A percentile compares a stretch with the other conserved stretches of the same genome.
These are phyloP conservation scores for Bisporella sp. DNA, from an alignment of 2,329 filamentous ascomycete genomes.

Conservation along the genomic window DNA sequence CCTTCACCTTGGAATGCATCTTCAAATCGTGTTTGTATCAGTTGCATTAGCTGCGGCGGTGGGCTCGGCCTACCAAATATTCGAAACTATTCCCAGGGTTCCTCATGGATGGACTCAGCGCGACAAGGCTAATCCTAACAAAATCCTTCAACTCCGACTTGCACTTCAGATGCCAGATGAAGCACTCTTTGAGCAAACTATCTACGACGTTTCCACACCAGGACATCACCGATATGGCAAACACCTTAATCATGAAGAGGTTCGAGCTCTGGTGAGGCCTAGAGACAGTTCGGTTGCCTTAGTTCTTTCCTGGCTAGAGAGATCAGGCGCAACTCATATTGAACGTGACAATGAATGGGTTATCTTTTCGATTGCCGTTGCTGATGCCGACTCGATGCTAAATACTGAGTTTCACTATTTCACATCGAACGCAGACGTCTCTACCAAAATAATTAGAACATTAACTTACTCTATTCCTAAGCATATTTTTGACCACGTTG, in stretches of 20 bases:
- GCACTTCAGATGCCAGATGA: constrained; percentile 36
- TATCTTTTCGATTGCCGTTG: constrained; percentile 42
- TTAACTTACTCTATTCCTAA: constrained; percentile 15
- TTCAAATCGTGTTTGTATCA: no score
- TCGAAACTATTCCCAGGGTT: constrained; percentile 15
- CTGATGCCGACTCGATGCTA: constrained; percentile 43
- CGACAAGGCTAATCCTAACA: constrained; percentile 11
- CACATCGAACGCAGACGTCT: constrained; percentile 31
- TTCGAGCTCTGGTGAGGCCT: constrained; percentile 46
- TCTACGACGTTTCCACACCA: constrained; percentile 41
- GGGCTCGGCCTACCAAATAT: not conserved
- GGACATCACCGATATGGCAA: constrained; percentile 45
- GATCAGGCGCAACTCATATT: constrained; percentile 39
- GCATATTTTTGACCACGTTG: not conserved
- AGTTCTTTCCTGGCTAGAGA: constrained; percentile 47
- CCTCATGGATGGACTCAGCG: constrained; percentile 19
- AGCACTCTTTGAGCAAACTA: constrained; percentile 34
- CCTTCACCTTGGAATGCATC: no score
- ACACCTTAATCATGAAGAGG: constrained; percentile 42
- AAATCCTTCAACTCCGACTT: constrained; percentile 15
- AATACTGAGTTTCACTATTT: constrained; percentile 44
- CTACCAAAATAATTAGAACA: constrained; percentile 16
- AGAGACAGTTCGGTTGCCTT: constrained; percentile 39
- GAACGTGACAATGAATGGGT: constrained; percentile 48
- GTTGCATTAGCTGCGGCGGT: no score